Evolutionary conservation across 2,329 filamentous ascomycete species (phyloP).

Genomic region (Botrytis cinerea): DNA sequence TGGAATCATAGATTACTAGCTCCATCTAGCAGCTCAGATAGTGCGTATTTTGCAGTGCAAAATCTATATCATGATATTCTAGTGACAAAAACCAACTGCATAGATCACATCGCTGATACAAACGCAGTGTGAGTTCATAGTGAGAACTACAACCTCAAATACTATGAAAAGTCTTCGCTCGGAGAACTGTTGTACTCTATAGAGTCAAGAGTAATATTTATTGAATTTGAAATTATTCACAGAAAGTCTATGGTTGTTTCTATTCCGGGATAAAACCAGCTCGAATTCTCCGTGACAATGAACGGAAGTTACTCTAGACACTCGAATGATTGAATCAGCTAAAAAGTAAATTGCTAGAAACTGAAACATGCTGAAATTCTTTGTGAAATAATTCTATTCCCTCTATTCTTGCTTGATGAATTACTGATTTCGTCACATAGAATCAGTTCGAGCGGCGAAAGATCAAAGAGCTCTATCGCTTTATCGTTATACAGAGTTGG

Average conservation of each 20-base stretch:
- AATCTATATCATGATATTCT: too few species aligned
- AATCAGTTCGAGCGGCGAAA: not conserved
- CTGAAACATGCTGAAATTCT: fast-evolving
- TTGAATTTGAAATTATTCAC: not conserved
- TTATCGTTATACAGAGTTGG: fast-evolving
- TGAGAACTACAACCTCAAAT: too few species aligned
- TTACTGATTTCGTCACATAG: too few species aligned
- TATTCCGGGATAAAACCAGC: too few species aligned
- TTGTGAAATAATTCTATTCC: not conserved
- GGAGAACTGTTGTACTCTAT: fast-evolving
- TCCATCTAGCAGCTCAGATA: too few species aligned
- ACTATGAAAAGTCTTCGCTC: too few species aligned
- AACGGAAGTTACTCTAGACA: fast-evolving
- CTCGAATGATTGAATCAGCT: not conserved
- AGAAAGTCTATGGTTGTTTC: not conserved
- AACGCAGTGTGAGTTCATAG: too few species aligned
- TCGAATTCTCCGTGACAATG: too few species aligned
- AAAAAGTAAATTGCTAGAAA: fast-evolving
- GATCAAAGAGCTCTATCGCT: not conserved
- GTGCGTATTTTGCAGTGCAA: too few species aligned
- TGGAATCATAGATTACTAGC: too few species aligned
- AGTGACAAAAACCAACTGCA: too few species aligned
- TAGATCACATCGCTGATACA: too few species aligned
- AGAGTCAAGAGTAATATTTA: not conserved
- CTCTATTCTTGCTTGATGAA: fast-evolving